Percentiles rank a stretch among this genome's conserved stretches.
Conservation (phyloP, 2,329 filamentous ascomycete species). For the Lasiodiplodia theobromae region DNA sequence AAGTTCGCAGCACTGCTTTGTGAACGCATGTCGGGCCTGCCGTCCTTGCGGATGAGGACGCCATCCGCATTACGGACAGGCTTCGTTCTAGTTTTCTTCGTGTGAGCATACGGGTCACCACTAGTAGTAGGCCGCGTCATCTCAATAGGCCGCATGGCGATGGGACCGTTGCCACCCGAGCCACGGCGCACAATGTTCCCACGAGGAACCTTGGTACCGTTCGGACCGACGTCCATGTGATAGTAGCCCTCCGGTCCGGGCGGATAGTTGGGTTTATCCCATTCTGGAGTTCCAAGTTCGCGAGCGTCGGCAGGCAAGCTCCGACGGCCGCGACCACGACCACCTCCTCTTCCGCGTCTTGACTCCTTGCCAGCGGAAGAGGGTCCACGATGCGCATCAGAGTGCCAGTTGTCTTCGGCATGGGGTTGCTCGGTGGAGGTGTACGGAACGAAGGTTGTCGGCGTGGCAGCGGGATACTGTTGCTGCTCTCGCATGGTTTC, state of each 20-base stretch:
- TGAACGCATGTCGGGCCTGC: conserved; percentile 59
- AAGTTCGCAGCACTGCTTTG: conserved; percentile 61
- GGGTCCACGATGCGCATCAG: conserved; percentile 41
- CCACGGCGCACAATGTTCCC: conserved; percentile 42
- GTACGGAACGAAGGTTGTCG: conserved; percentile 38
- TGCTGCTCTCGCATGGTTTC: conserved; percentile 14
- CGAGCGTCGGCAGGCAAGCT: conserved; percentile 38
- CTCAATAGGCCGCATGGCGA: conserved; percentile 29
- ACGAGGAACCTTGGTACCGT: conserved; percentile 34
- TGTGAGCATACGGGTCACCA: conserved; percentile 47
- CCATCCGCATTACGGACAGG: conserved; percentile 59
- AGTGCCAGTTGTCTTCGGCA: conserved; percentile 42
- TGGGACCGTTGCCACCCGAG: conserved; percentile 39
- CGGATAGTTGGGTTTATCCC: conserved; percentile 50
- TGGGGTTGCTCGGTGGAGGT: conserved; percentile 37
- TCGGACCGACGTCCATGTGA: conserved; percentile 35
- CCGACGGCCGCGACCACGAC: conserved; percentile 52
- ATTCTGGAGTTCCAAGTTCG: conserved; percentile 49
- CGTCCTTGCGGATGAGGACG: conserved; percentile 59
- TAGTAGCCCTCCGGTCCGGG: conserved; percentile 48
- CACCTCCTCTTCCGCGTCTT: conserved; percentile 35
- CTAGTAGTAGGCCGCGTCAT: conserved; percentile 37
- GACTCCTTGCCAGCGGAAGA: conserved; percentile 27
- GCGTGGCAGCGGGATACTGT: conserved; percentile 34
- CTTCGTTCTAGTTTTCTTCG: conserved; percentile 59